A percentile compares a stretch with the other conserved stretches of the same genome.
These are phyloP conservation scores for Nicotiana paniculata DNA, from an alignment of 257 asterid species.

Conservation along the genomic window DNA sequence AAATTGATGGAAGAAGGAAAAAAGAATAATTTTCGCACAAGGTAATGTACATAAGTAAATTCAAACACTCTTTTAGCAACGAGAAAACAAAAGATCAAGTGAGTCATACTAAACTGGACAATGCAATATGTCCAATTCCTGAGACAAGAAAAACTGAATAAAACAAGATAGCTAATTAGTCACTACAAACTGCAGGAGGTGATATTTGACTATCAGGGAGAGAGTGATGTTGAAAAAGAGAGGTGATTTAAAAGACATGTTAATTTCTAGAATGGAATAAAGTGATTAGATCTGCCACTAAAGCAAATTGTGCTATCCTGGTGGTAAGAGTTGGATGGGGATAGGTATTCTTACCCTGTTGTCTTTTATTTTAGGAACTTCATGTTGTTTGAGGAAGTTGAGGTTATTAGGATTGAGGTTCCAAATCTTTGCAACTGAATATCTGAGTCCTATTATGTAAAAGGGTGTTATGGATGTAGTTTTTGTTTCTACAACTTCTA, in stretches of 20 bases:
- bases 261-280: not conserved
- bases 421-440: not conserved
- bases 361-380: not conserved
- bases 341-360: not conserved
- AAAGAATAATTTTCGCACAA: not conserved
- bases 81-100: constrained; percentile 1
- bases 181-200: not conserved
- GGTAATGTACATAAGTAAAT: not conserved
- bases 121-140: not conserved
- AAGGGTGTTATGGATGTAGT: not conserved
- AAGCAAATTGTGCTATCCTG: not conserved
- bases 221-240: not conserved
- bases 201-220: not conserved
- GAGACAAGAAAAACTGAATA: not conserved
- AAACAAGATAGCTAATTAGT: not conserved
- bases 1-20: not conserved
- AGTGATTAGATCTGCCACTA: not conserved
- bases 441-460: not conserved
- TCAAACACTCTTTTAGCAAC: not conserved
- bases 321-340: not conserved
- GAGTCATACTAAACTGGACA: not conserved
- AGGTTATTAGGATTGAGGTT: not conserved
- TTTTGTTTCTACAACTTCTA: not conserved
- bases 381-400: not conserved
- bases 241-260: not conserved